Conservation (phyloP, 2,329 filamentous ascomycete genomes). For the Phialophora expanda region DNA sequence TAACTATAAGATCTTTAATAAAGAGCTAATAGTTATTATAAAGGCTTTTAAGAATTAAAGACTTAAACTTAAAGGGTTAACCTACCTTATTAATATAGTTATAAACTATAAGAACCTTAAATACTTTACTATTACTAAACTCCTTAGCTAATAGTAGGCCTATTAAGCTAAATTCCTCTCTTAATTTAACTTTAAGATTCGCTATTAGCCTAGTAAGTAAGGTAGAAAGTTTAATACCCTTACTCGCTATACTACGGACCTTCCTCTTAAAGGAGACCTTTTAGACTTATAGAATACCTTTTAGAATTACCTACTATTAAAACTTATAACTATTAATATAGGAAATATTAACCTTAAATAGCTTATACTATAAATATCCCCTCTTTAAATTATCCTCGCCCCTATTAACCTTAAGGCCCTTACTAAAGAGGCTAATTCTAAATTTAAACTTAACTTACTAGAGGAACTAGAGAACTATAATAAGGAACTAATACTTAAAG, state of each 20-base stretch:
- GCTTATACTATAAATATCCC: background rate
- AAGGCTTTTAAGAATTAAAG: background rate
- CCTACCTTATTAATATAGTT: no score
- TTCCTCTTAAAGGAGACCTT: background rate
- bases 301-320: background rate
- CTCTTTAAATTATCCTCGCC: background rate
- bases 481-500: background rate
- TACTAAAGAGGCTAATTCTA: background rate
- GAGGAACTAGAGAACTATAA: background rate
- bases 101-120: no score
- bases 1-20: background rate
- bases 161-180: background rate
- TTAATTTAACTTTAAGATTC: background rate
- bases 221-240: background rate
- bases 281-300: background rate
- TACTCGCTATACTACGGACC: background rate
- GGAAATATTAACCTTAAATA: background rate
- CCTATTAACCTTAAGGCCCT: constrained; percentile 3
- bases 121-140: background rate
- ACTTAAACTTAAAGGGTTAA: no score
- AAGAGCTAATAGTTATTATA: background rate
- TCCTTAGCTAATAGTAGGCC: background rate
- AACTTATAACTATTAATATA: background rate
- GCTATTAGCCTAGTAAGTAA: background rate
- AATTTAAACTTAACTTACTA: background rate